A percentile compares a stretch with the other conserved stretches of the same genome.
These are phyloP conservation scores for Xylaria digitata DNA, from an alignment of 2,329 filamentous ascomycete genomes.

Conservation along the genomic window DNA sequence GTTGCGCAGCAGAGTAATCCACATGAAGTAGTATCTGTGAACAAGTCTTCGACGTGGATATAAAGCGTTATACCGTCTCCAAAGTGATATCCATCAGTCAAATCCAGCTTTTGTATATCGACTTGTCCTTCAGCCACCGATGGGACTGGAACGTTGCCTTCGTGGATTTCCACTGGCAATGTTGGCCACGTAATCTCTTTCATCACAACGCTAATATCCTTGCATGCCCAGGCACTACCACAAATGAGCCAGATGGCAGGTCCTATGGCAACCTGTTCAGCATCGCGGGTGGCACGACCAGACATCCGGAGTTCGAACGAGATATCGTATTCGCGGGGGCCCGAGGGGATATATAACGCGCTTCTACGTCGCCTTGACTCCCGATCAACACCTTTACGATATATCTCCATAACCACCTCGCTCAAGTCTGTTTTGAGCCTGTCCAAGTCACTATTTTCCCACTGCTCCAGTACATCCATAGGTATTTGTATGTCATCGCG, in stretches of 20 bases:
- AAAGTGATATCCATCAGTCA: slow-evolving; percentile 25
- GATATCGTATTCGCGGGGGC: slow-evolving; percentile 28
- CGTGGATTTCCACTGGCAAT: slow-evolving; percentile 29
- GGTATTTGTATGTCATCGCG: slow-evolving; percentile 28
- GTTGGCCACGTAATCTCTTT: slow-evolving; percentile 28
- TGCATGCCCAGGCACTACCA: slow-evolving; percentile 32
- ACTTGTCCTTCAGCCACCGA: slow-evolving; percentile 22
- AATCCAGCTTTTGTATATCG: slow-evolving; percentile 22
- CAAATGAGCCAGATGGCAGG: slow-evolving; percentile 30
- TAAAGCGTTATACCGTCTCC: slow-evolving; percentile 26
- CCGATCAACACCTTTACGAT: slow-evolving; percentile 30
- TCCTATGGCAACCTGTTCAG: slow-evolving; percentile 16
- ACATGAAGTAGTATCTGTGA: slow-evolving; percentile 11
- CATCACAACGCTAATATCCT: slow-evolving; percentile 27
- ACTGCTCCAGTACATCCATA: slow-evolving; percentile 22
- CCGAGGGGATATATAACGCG: not conserved
- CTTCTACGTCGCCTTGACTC: slow-evolving; percentile 19
- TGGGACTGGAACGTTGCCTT: slow-evolving; percentile 20
- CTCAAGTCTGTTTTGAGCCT: slow-evolving; percentile 29
- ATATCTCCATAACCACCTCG: slow-evolving; percentile 29
- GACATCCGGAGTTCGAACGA: slow-evolving; percentile 33
- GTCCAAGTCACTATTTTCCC: slow-evolving; percentile 25
- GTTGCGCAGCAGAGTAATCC: slow-evolving; percentile 27
- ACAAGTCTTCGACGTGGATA: slow-evolving; percentile 23
- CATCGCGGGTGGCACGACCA: slow-evolving; percentile 18